Evolutionary conservation across 2,329 filamentous ascomycete species (phyloP).

Genomic region (Xylariaceae sp.): DNA sequence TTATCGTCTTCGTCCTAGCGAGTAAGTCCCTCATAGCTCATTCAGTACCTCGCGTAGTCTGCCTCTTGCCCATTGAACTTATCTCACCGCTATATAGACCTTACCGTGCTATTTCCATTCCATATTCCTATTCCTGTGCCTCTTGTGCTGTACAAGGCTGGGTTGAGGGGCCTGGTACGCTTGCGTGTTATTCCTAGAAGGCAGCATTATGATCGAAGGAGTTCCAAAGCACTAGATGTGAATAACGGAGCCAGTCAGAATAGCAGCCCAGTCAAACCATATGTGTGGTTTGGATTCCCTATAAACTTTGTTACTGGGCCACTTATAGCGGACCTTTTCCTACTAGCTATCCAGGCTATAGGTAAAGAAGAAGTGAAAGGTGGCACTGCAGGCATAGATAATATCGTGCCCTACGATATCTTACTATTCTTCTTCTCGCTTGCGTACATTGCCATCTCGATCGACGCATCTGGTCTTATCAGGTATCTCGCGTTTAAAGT

Average conservation of each 20-base stretch:
- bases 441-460: constrained; percentile 78
- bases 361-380: constrained; percentile 70
- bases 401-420: constrained; percentile 73
- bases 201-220: constrained; percentile 32
- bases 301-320: constrained; percentile 76
- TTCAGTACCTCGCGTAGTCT: neutral
- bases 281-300: constrained; percentile 62
- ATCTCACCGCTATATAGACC: constrained; percentile 53
- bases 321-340: constrained; percentile 72
- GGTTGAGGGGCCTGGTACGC: constrained; percentile 50
- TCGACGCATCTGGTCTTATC: constrained; percentile 76
- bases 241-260: neutral
- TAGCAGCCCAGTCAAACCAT: constrained; percentile 44
- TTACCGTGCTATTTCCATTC: constrained; percentile 73
- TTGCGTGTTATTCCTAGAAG: constrained; percentile 60
- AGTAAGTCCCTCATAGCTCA: constrained; percentile 58
- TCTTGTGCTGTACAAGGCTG: constrained; percentile 50
- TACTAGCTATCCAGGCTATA: constrained; percentile 73
- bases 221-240: neutral
- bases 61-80: constrained; percentile 1
- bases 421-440: constrained; percentile 77
- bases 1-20: constrained; percentile 71
- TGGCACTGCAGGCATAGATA: constrained; percentile 68
- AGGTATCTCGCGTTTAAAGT: constrained; percentile 74
- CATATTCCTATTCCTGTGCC: constrained; percentile 68